Base-by-base conservation (phyloP, 192 early-diverging fungal species). In the Phycomyces blakesleeanus region DNA sequence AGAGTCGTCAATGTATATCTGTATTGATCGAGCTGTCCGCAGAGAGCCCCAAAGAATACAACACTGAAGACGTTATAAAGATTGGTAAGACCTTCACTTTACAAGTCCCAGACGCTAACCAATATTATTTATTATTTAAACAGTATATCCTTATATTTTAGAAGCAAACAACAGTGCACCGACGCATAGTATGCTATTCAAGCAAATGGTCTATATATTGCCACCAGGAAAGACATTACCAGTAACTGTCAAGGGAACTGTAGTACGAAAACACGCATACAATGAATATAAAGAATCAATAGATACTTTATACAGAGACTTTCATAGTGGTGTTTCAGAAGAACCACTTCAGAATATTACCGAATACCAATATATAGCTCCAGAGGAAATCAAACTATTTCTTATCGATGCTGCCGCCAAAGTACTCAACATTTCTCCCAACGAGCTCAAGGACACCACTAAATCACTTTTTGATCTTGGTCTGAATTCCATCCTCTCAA, bases 281-380 rank as follows among this genome's bases (percentile, higher is more conserved):
- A 64, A 82, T 29, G 37, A 57, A 5, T 81, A 83, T 60, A 71
- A 70, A 20, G 41, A 72, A 18, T 47, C 76, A 26, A 78, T 92
- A 49, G 75, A 76, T 1, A 57, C 52, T 16, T 69, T 87, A 75
- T 90, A 87, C 66, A 54, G 69, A 39, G 70, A 73, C 49, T 76
- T 77, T 50, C 56, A 64, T 37, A 16, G 9, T 9, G 25, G 18
- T 10, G 39, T 26, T 22, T 21, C 14, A 34, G 49, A 29, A 38
- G 16, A 27, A 56, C 12, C 9, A 14, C 50, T 25, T 37, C 9
- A 16, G n/a, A 51, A 37, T 16, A n/a, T n/a, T n/a, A n/a, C n/a
- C n/a, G n/a, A n/a, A n/a, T n/a, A n/a, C n/a, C n/a, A n/a, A n/a
- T n/a, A n/a, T n/a, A n/a, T n/a, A 5, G 5, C 6, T 20, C 15